Evolutionary conservation across 2,329 filamentous ascomycete species (phyloP).

Genomic region (Epichloe sp.): DNA sequence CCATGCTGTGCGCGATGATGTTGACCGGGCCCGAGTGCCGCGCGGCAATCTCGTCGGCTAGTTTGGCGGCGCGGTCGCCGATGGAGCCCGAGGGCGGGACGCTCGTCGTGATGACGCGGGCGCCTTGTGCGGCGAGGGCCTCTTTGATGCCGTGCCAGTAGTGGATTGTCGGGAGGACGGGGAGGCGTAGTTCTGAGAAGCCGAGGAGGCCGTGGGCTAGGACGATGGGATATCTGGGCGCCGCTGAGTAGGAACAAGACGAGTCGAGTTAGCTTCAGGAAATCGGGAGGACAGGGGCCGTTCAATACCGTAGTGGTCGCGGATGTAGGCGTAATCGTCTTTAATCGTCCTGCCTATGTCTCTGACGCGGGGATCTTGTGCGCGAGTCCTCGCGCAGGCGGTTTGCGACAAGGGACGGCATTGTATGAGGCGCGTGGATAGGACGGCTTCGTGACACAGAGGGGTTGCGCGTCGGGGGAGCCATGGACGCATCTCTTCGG

Average conservation of each 20-base stretch:
- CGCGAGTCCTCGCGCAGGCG: not conserved
- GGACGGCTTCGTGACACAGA: not conserved
- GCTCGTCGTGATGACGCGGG: conserved; percentile 44
- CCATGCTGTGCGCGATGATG: conserved; percentile 61
- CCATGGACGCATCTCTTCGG: not conserved
- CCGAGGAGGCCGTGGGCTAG: conserved; percentile 53
- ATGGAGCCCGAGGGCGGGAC: conserved; percentile 51
- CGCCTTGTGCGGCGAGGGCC: conserved; percentile 38
- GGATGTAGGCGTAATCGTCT: conserved; percentile 33
- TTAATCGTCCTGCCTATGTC: conserved; percentile 20
- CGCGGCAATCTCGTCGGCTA: conserved; percentile 36
- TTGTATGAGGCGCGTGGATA: not conserved
- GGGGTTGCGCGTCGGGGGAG: not conserved
- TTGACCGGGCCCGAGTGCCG: conserved; percentile 40
- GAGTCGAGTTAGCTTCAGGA: not conserved
- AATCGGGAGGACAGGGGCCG: not conserved
- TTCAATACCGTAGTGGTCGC: conserved; percentile 29
- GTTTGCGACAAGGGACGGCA: not conserved
- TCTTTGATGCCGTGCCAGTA: conserved; percentile 55
- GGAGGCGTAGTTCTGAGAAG: conserved; percentile 43
- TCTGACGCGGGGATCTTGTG: conserved; percentile 3
- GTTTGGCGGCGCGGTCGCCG: conserved; percentile 42
- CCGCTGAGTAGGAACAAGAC: conserved; percentile 21
- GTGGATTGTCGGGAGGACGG: conserved; percentile 40
- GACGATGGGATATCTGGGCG: conserved; percentile 48